Conservation (phyloP, 768 basidiomycete genomes). For the Collybiopsis luxurians region DNA sequence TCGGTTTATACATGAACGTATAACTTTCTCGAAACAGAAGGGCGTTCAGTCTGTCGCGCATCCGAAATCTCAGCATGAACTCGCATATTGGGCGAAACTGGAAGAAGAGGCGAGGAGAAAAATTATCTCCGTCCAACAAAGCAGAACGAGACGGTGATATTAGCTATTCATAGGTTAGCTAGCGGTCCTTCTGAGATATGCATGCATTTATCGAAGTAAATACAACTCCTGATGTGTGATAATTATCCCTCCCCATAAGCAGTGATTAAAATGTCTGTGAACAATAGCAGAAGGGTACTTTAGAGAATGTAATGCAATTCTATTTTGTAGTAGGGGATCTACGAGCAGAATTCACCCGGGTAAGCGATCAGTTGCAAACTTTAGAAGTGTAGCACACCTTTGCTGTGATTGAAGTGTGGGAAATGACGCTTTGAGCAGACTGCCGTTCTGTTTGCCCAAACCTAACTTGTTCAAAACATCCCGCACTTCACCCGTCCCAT, state of each 20-base stretch:
- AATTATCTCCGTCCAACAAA: slow-evolving; percentile 41
- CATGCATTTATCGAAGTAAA: too few species aligned
- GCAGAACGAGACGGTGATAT: slow-evolving; percentile 11
- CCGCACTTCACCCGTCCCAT: slow-evolving; percentile 67
- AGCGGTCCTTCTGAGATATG: too few species aligned
- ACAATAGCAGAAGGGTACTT: not conserved
- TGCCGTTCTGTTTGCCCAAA: slow-evolving; percentile 69
- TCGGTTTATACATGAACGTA: not conserved
- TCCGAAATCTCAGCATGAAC: slow-evolving; percentile 82
- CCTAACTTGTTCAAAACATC: slow-evolving; percentile 83
- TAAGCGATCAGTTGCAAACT: not conserved
- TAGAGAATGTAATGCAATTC: too few species aligned
- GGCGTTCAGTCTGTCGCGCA: slow-evolving; percentile 73
- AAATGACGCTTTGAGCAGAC: slow-evolving; percentile 71
- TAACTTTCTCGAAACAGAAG: slow-evolving; percentile 36
- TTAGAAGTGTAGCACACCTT: slow-evolving; percentile 25
- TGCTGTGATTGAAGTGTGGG: slow-evolving; percentile 47
- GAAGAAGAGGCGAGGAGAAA: slow-evolving; percentile 76
- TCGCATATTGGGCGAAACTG: slow-evolving; percentile 82
- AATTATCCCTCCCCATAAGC: too few species aligned
- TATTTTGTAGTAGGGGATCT: too few species aligned
- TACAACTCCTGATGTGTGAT: too few species aligned
- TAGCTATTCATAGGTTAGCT: not conserved
- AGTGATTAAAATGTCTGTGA: too few species aligned
- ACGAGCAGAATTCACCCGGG: too few species aligned